Evolutionary conservation across 192 early-diverging fungal genomes (phyloP), one percentile per base, ranked within the genome.

Genomic region (Backusella tarrabulga): DNA sequence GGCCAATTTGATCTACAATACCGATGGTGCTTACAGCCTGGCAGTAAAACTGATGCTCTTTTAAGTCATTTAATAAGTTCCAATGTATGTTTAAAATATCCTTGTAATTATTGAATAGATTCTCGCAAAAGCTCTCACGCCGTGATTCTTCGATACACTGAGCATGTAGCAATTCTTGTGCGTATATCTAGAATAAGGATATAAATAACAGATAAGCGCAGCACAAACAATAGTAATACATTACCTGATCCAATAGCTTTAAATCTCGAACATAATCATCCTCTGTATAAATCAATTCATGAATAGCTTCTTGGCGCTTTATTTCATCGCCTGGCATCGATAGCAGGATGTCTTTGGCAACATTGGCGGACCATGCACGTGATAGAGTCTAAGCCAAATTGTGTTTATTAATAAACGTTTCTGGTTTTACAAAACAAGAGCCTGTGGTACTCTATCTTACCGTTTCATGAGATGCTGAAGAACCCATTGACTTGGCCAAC

Each of bases 301-400:
- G 93, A 66, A 99, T 97, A 11, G 97, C 92, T 83, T 99, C 97
- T 77, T 99, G 97, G 35, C 97, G 85, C 76, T 94, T 91, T 8
- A 93, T 89, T 60, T 96, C 95, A 67, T 90, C 81, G 70, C 86
- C 85, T 73, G 87, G 80, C 12, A 92, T 89, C 6, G 88, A 87
- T 40, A 91, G 88, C 9, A 93, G 77, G 9, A 97, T 81, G 34
- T 92, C 90, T 63, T 85, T 86, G 1, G 95, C 88, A 11, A 95
- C 95, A 9, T 90, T 88, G 69, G 87, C 91, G 9, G 91, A 91
- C 96, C 96, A 97, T 1, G 83, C 83, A 67, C 80, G 80, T 34
- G 80, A 82, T 60, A 78, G 11, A 29, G 80, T 72, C 80, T 82
- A 73, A 19, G 32, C 35, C 34, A 36, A 41, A 44, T 17, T 40